phyloP scores from a whole-genome alignment of 495 filamentous ascomycete species.

The Xylaria telfairii region DNA sequence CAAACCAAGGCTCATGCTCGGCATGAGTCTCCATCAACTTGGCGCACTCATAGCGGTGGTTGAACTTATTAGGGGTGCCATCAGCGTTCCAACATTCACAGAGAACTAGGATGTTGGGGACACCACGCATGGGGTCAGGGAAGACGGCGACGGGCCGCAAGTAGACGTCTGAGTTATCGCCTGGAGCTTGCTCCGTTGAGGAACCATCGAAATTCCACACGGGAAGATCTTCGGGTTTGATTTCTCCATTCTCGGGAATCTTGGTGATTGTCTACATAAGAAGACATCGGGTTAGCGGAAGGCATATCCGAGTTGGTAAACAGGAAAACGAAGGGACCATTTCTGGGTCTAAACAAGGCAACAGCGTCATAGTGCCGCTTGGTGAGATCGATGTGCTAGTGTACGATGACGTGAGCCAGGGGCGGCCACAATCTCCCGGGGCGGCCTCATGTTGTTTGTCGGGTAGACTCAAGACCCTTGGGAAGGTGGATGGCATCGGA shows the following conservation, averaged over 20 bases:
- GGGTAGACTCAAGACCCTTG: neutral
- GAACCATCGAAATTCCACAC: constrained; percentile 99
- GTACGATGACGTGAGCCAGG: neutral
- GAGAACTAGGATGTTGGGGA: constrained; percentile 88
- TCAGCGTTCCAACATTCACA: constrained; percentile 95
- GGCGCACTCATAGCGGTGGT: constrained; percentile 88
- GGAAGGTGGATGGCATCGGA: neutral
- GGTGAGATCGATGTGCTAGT: constrained; percentile 14
- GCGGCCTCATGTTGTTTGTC: neutral
- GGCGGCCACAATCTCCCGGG: neutral
- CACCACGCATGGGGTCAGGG: constrained; percentile 89
- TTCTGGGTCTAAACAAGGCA: neutral
- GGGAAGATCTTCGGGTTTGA: constrained; percentile 79
- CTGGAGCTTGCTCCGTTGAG: constrained; percentile 90
- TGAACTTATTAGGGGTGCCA: constrained; percentile 98
- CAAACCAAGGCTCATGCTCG: constrained; percentile 91
- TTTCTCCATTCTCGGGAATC: constrained; percentile 54
- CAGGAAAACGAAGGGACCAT: constrained; percentile 19
- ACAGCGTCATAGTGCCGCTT: constrained; percentile 2
- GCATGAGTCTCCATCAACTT: constrained; percentile 89
- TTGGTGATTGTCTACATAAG: constrained; percentile 75
- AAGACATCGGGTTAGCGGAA: constrained; percentile 8
- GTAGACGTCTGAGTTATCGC: constrained; percentile 98
- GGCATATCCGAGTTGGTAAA: neutral
- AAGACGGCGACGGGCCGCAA: constrained; percentile 88